These are phyloP conservation scores for Metschnikowia cubensis DNA, from an alignment of 805 yeast species.

Conservation along the genomic window DNA sequence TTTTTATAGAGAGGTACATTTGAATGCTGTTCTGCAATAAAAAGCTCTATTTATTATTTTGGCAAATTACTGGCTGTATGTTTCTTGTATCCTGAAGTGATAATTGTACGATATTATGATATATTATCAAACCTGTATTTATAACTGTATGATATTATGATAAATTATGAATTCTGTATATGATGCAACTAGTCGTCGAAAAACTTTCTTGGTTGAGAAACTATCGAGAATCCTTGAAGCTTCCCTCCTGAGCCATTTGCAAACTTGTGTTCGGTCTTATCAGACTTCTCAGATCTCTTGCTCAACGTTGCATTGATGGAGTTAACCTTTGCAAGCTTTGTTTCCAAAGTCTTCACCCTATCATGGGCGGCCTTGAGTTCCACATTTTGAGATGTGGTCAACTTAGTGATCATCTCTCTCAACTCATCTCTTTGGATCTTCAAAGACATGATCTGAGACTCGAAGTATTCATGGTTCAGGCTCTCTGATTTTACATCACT, in stretches of 20 bases:
- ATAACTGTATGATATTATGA: too few species aligned
- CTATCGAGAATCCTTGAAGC: slow-evolving; percentile 37
- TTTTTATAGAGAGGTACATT: slow-evolving; percentile 24
- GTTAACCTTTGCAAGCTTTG: slow-evolving; percentile 27
- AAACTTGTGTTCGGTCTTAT: slow-evolving; percentile 4
- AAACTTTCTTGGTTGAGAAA: slow-evolving; percentile 27
- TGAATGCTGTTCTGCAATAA: not conserved
- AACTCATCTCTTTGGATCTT: slow-evolving; percentile 38
- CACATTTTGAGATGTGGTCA: slow-evolving; percentile 32
- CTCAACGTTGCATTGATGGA: slow-evolving; percentile 33
- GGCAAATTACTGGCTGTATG: not conserved
- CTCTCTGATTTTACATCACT: slow-evolving; percentile 7
- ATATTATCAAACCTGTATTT: too few species aligned
- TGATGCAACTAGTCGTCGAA: slow-evolving; percentile 11
- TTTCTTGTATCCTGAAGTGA: not conserved
- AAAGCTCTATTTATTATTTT: not conserved
- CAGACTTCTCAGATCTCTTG: slow-evolving; percentile 19
- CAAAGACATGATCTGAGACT: slow-evolving; percentile 15
- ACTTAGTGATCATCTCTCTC: slow-evolving; percentile 35
- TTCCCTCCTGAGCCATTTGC: slow-evolving; percentile 28
- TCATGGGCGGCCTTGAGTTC: slow-evolving; percentile 36
- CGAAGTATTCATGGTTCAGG: slow-evolving; percentile 11
- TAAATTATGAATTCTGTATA: not conserved
- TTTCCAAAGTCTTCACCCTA: slow-evolving; percentile 30
- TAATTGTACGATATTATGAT: too few species aligned